Evolutionary conservation across 2,329 filamentous ascomycete genomes (phyloP).

Genomic region (Zymoseptoria crescenta): DNA sequence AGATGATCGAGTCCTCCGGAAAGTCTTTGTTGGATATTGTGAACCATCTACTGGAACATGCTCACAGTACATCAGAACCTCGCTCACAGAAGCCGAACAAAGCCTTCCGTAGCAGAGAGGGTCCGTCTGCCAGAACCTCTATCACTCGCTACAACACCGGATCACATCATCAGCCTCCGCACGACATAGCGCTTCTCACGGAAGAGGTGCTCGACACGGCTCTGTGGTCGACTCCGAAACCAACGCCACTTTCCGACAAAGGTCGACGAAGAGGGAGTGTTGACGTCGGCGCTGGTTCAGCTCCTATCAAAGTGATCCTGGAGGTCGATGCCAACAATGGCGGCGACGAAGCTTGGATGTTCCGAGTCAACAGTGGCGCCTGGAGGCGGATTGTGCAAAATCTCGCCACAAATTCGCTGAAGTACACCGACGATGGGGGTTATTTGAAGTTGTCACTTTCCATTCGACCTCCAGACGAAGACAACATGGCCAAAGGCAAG

Average conservation of each 20-base stretch:
- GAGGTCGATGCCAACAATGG: constrained; percentile 30
- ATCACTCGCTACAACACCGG: not conserved
- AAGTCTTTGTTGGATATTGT: constrained; percentile 43
- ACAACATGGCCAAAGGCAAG: not conserved
- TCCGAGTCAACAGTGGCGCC: constrained; percentile 37
- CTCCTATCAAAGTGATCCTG: constrained; percentile 35
- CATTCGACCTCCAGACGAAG: not conserved
- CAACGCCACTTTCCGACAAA: not conserved
- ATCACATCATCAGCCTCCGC: not conserved
- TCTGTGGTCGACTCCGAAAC: constrained; percentile 4
- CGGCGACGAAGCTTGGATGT: constrained; percentile 31
- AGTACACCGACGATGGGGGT: constrained; percentile 35
- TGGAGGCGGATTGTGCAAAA: constrained; percentile 42
- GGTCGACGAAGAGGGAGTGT: not conserved
- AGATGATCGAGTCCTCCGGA: constrained; percentile 44
- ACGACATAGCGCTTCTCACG: constrained; percentile 4
- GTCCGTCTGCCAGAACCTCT: not conserved
- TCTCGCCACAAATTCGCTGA: constrained; percentile 42
- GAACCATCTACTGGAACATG: constrained; percentile 34
- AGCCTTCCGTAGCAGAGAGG: not conserved
- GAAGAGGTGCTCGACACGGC: constrained; percentile 9
- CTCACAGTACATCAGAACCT: not conserved
- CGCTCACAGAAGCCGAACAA: not conserved
- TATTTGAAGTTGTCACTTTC: constrained; percentile 5
- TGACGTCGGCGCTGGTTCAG: not conserved